Base-by-base conservation (phyloP, 106 monocot genomes). In the Dactylorhiza incarnata region DNA sequence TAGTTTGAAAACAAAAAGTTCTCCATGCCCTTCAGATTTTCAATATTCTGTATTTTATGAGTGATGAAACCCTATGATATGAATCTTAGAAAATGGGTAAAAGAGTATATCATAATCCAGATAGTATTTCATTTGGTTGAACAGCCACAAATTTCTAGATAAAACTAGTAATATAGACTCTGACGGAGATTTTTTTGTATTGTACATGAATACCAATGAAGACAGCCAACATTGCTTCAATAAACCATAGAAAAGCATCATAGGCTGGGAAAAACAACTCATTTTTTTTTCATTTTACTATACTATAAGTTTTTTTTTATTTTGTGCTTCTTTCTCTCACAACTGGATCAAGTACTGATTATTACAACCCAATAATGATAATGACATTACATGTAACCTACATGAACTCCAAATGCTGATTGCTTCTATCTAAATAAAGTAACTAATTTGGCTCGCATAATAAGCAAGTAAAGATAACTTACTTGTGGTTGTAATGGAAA, bases 401-500 rank as follows among this genome's bases (percentile, higher is more conserved):
- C 5, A 12, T 12, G 8, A 59, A 59, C 58, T 59, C 29, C 4
- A 65, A 65, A 65, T 65, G 9, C 24, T 29, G 12, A 29, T 65
- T 65, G 24, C 1, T 22, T 65, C 23, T 65, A 20, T 13, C 11
- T 26, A 65, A n/a, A 65, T 65, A 25, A 65, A 65, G 26, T 59
- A 58, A 58, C 58, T 26, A 65, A 29, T 29, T 37, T 65, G 13
- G 26, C 23, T 29, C 12, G 3, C 65, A 65, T 65, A 20, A 1
- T 8, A 15, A 55, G 24, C 77, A 70, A 81, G 45, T 73, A 82
- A 22, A 79, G 70, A 61, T 10, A 66, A 67, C 76, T 84, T 82
- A 88, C 91, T 47, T 2, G 91, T 91, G 20, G 91, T 88, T 52
- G 84, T 91, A 46, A 91, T 83, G 47, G 73, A 78, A 8, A 91